Percentiles rank a stretch among this genome's conserved stretches.
phyloP scores from a whole-genome alignment of 129 eudicot species.

The Arctium minus region DNA sequence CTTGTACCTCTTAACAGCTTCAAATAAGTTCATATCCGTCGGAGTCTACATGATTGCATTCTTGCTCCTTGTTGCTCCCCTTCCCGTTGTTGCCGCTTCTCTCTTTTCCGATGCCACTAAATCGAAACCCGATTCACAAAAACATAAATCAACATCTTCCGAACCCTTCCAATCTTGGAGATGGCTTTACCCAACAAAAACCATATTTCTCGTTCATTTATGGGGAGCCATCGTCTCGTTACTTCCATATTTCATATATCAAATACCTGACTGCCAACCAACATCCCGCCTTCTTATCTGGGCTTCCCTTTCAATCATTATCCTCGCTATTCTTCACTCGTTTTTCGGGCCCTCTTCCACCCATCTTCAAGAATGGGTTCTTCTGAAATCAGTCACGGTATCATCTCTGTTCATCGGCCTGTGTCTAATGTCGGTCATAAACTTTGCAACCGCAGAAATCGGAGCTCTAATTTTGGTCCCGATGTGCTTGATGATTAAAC shows the following conservation, averaged over 20 bases:
- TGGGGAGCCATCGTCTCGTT: slow-evolving; percentile 79
- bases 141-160: slow-evolving; percentile 7
- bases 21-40: slow-evolving; percentile 85
- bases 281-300: slow-evolving; percentile 44
- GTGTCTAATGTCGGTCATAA: slow-evolving; percentile 86
- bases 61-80: slow-evolving; percentile 81
- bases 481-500: slow-evolving; percentile 66
- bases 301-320: slow-evolving; percentile 42
- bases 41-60: slow-evolving; percentile 98
- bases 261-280: slow-evolving; percentile 50
- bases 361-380: slow-evolving; percentile 53
- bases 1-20: slow-evolving; percentile 76
- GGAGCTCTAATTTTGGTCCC: slow-evolving; percentile 88
- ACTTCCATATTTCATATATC: slow-evolving; percentile 62
- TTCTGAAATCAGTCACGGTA: slow-evolving; percentile 68
- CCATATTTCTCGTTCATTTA: slow-evolving; percentile 59
- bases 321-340: slow-evolving; percentile 26
- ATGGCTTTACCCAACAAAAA: slow-evolving; percentile 82
- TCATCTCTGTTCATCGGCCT: slow-evolving; percentile 74
- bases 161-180: slow-evolving; percentile 49
- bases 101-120: slow-evolving; percentile 61
- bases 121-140: slow-evolving; percentile 9
- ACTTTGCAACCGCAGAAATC: slow-evolving; percentile 94
- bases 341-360: slow-evolving; percentile 36
- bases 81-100: slow-evolving; percentile 84